Base-by-base conservation (phyloP, 2,329 filamentous ascomycete genomes). In the Chalaropsis thielavioides region DNA sequence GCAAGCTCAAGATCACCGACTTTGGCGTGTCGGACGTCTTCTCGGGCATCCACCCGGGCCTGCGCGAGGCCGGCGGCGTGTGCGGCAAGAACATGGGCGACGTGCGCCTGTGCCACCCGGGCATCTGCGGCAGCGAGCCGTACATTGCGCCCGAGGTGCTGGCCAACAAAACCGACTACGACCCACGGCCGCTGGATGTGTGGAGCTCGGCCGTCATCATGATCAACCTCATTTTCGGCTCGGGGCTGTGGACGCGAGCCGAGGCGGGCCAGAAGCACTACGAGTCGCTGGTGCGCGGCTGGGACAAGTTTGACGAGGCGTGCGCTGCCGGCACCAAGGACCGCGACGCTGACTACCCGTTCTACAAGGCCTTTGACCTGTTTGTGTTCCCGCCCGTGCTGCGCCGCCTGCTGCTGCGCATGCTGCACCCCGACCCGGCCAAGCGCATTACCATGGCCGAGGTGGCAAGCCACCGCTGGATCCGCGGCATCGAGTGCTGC, bases 11-110 rank as follows among this genome's bases (percentile, higher is more conserved):
- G 76, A 92, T 96, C 67, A 91, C 90, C 61, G 91, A 96, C 73
- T 95, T 96, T 76, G 91, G 91, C 63, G 89, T 92, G 15, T 91
- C 89, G 0, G 89, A 94, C 72, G 88, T 95, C 19, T 95, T 95
- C 72, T 83, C 81, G 64, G 90, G 90, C 46, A 85, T 86, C 62
- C 90, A 95, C 73, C 90, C 90, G 0, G 90, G 90, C 38, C 76
- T 91, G 49, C 81, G 88, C 67, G 83, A 87, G 70, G 82, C 88
- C 13, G 84, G 84, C 62, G 88, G 88, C 64, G 81, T 88, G 71
- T 92, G 88, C 73, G 88, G 87, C 60, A 81, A 82, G 71, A 82
- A 86, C 69, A 90, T 92, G 83, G 81, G 80, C 35, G 83, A 86
- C 4, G 73, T 90, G 8, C 84, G 88, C 46, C 79, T 87, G 41